Evolutionary conservation across 2,329 filamentous ascomycete species (phyloP).

Genomic region (Xylaria sp.): DNA sequence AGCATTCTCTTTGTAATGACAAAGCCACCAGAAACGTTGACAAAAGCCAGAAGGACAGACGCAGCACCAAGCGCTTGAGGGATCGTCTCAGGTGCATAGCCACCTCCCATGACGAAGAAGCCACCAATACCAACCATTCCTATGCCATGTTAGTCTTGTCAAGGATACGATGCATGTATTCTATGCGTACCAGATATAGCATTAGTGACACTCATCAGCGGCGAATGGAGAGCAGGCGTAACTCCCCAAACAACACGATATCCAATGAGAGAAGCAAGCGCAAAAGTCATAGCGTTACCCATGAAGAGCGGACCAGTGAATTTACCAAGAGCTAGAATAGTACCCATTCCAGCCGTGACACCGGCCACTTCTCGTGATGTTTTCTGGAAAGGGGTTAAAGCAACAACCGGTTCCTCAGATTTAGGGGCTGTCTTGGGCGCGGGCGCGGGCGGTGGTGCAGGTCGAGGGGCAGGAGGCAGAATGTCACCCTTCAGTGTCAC

Average conservation of each 20-base stretch:
- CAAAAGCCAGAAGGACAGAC: conserved; percentile 79
- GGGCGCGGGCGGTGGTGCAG: conserved; percentile 52
- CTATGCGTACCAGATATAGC: conserved; percentile 64
- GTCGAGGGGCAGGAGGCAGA: conserved; percentile 67
- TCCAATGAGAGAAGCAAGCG: conserved; percentile 76
- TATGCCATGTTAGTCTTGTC: conserved; percentile 27
- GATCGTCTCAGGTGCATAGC: conserved; percentile 69
- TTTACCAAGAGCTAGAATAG: conserved; percentile 71
- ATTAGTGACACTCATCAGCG: conserved; percentile 89
- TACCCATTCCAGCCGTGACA: conserved; percentile 72
- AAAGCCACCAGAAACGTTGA: conserved; percentile 84
- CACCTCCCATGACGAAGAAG: conserved; percentile 82
- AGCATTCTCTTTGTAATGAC: conserved; percentile 91
- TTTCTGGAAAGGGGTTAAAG: conserved; percentile 77
- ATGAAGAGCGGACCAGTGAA: conserved; percentile 79
- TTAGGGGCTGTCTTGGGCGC: conserved; percentile 37
- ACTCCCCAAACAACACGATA: conserved; percentile 90
- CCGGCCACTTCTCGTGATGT: conserved; percentile 68
- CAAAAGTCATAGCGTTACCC: conserved; percentile 80
- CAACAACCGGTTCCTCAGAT: conserved; percentile 52
- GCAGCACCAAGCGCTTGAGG: conserved; percentile 72
- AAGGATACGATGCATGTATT: background rate
- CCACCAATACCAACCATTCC: conserved; percentile 84
- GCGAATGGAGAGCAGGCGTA: conserved; percentile 74
- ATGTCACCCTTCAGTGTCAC: conserved; percentile 74